Evolutionary conservation across 2,329 filamentous ascomycete genomes (phyloP), one percentile per base, ranked within the genome.

Genomic region (Endothia cerciana): DNA sequence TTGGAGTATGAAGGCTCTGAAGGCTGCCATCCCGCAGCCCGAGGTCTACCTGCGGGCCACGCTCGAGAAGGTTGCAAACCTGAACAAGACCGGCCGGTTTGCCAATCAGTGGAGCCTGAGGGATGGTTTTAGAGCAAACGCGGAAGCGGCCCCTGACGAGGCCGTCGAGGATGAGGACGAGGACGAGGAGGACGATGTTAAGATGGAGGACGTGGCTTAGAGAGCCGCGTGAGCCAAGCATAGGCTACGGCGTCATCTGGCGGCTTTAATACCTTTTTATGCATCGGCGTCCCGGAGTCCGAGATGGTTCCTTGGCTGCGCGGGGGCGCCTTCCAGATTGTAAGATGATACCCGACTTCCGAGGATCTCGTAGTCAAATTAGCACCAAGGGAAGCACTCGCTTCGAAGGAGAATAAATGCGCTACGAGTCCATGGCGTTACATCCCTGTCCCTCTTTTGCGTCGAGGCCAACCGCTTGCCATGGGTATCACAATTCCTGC

Each of bases 1-100:
- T 78, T 99, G 94, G 94, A 89, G 91, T n/a, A 91, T 98, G 83
- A 94, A 92, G 74, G 87, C 91, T 5, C 86, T 99, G 71, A 92
- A 93, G 69, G 84, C 88, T 60, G 82, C 85, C 68, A 86, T 96
- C 47, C 87, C 89, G 67, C 95, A 99, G 79, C 95, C 95, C 1
- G 95, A 98, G 76, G 89, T 91, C n/a, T 98, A 94, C 77, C 86
- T 99, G 68, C 93, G 94, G 63, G 88, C 95, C 75, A 90, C 89
- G 0, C 80, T 99, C 71, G 91, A 94, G 69, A 89, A 93, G 74
- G 87, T 98, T 67, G 94, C 93, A 0, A 87, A 91, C 25, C 80
- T 97, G 68, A 89, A 96, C 75, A 92, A 93, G 77, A 90, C 88
- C 57, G 94, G 94, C 33, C 85, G 88, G 3, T 97, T 96, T 75